Base-by-base conservation (phyloP, 352 stramenopile species). In the Phytophthora sojae region DNA sequence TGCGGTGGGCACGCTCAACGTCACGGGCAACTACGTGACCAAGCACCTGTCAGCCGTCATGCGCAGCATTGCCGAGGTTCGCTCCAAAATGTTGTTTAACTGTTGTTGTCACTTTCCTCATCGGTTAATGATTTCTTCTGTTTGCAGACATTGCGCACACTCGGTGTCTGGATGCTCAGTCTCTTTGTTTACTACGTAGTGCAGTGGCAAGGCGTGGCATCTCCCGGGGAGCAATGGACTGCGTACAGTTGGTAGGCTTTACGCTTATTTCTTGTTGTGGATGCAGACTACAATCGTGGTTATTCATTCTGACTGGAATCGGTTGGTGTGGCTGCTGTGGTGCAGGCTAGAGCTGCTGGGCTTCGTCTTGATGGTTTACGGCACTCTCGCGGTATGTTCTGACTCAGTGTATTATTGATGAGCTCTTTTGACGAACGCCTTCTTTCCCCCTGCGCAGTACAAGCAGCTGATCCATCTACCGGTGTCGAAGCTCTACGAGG, bases 11-110 rank as follows among this genome's bases (percentile, higher is more conserved):
- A 91, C 85, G 42, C 80, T 94, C 57, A 96, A 96, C 51, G 88
- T 93, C 29, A 91, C 86, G 4, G 88, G 73, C 35, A 96, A 93
- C 65, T 94, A 94, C 73, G 88, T 96, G 11, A 96, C 88, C 50
- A 96, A 96, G 77, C 88, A 96, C 64, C 74, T 96, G 14, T 93
- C 85, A 29, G 83, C 86, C 1, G 85, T 94, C 72, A 92, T 96
- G 79, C 86, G 88, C 47, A 92, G 83, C 68, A 96, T 96, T 56
- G 69, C 79, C 45, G 88, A 94, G 83, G 86, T 94, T 30, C 35
- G 35, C 9, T 45, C 5, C 0, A 7, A 19, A 7, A 19, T 50
- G 37, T 6, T 55, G 26, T 21, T 53, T 70, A 35, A 35, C 12
- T 63, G 42, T 29, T 68, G 32, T 0, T 30, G 26, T 26, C 44